Base-by-base conservation (phyloP, 2,329 filamentous ascomycete species). In the Ophiostoma piceae region DNA sequence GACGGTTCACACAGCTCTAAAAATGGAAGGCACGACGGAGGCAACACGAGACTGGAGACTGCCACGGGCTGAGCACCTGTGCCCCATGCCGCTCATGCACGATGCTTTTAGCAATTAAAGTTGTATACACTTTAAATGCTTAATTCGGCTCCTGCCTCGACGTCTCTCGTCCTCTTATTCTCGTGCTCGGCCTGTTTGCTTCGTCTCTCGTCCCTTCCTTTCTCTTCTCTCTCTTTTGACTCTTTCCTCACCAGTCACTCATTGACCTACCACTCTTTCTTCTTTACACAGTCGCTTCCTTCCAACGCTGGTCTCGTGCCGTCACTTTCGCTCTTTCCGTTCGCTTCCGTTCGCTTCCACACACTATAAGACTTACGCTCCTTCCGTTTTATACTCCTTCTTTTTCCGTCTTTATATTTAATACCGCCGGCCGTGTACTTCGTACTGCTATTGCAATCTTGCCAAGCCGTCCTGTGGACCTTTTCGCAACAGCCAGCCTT, bases 151-250 rank as follows among this genome's bases (percentile, higher is more conserved):
- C 67, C 67, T 39, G 60, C 35, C 41, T n/a, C 41, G 65, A 68
- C 43, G 57, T 16, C n/a, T 16, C n/a, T 35, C 22, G n/a, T 29
- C 51, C 39, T 66, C 68, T 69, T 62, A 62, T 69, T 67, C 65
- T 67, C 39, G 68, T 14, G 9, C 7, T 69, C 64, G 60, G 43
- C 35, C 54, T 32, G 19, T 60, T 64, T 68, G 60, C 29, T 57
- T n/a, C 62, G 5, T 35, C 1, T 35, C 35, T 35, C 35, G 5
- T 35, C 47, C 32, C 29, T 35, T 68, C 47, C 14, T 8, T 51
- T 51, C 4, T 26, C 47, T 54, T 8, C 51, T 57, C 6, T 57
- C 51, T 39, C 37, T 11, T 39, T 39, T 14, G 9, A 35, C 35
- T 14, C 39, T 14, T 29, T 57, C 6, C n/a, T 14, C 51, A 12